phyloP scores from a whole-genome alignment of 768 basidiomycete species.

The Lentinula guzmanii region DNA sequence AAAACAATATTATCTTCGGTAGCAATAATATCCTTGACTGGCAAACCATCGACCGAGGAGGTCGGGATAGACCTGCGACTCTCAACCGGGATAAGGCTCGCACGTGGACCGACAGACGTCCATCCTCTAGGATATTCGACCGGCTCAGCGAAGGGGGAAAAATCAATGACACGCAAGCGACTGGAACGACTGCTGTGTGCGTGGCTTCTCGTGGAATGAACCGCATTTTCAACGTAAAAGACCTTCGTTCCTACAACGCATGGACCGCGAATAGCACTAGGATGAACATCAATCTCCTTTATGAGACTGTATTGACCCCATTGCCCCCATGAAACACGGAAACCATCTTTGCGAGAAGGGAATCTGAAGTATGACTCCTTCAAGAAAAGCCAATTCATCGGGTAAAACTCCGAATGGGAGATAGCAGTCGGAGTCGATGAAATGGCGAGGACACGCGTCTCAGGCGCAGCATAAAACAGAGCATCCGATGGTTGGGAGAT shows the following conservation, averaged over 20 bases:
- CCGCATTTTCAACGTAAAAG: slow-evolving; percentile 34
- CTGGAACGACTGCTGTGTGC: not conserved
- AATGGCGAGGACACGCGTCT: slow-evolving; percentile 41
- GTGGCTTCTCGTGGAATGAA: slow-evolving; percentile 4
- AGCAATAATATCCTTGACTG: slow-evolving; percentile 43
- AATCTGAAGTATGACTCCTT: slow-evolving; percentile 46
- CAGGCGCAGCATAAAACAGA: slow-evolving; percentile 54
- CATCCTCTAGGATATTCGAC: slow-evolving; percentile 23
- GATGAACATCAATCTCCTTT: slow-evolving; percentile 28
- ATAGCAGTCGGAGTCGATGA: slow-evolving; percentile 34
- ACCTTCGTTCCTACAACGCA: slow-evolving; percentile 41
- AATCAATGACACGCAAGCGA: slow-evolving; percentile 37
- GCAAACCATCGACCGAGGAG: slow-evolving; percentile 36
- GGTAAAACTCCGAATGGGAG: slow-evolving; percentile 22
- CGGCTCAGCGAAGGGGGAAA: slow-evolving; percentile 35
- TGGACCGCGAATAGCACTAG: slow-evolving; percentile 28
- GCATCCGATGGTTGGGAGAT: slow-evolving; percentile 30
- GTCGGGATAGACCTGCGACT: slow-evolving; percentile 34
- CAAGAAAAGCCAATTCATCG: slow-evolving; percentile 46
- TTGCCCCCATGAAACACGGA: slow-evolving; percentile 44
- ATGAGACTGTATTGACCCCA: slow-evolving; percentile 50
- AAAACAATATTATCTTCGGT: slow-evolving; percentile 60
- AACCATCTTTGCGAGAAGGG: slow-evolving; percentile 35
- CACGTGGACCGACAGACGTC: slow-evolving; percentile 35
- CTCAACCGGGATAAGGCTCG: slow-evolving; percentile 36